Conservation (phyloP, 225 moss, liverwort and hornwort species). For the Lunularia cruciata region DNA sequence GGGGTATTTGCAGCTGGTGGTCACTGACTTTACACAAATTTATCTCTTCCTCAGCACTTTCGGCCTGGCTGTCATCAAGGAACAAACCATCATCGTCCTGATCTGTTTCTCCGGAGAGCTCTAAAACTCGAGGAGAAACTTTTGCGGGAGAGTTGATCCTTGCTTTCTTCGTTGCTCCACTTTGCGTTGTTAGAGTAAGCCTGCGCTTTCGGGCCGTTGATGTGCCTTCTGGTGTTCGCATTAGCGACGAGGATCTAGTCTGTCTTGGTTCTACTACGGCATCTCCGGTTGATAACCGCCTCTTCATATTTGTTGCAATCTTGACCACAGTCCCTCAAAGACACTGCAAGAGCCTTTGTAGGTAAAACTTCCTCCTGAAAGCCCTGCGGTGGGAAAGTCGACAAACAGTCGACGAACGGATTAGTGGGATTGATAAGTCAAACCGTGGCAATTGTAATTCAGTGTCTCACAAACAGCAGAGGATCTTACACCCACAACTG, state of each 20-base stretch:
- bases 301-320: constrained; percentile 3
- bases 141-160: not conserved
- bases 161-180: not conserved
- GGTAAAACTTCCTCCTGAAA: no score
- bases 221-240: not conserved
- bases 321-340: no score
- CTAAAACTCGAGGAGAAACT: not conserved
- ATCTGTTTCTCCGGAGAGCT: not conserved
- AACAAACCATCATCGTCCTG: not conserved
- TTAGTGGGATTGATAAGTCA: no score
- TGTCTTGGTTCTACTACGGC: constrained; percentile 1
- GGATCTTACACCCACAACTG: no score
- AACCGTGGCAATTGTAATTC: no score
- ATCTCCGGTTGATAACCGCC: not conserved
- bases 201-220: not conserved
- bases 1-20: not conserved
- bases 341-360: no score
- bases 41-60: not conserved
- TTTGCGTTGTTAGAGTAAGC: not conserved
- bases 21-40: not conserved
- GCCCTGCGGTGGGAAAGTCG: no score
- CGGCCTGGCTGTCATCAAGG: not conserved
- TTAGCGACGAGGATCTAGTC: not conserved
- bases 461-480: no score
- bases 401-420: no score